Evolutionary conservation across 306 rosid species (phyloP).

Genomic region (Leucaena leucocephala): DNA sequence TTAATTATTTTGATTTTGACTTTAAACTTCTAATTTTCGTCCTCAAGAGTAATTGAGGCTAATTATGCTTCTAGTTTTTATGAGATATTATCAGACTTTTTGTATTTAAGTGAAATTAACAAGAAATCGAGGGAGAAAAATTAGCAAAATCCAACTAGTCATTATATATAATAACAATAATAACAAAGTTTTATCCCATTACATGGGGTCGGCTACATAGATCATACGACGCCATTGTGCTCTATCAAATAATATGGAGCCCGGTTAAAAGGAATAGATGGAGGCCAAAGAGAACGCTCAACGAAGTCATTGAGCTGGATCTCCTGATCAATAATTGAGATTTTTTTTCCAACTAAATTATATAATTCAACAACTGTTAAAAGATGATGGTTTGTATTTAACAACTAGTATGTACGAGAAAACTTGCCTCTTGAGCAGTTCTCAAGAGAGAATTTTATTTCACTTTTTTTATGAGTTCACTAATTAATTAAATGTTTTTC

Average conservation of each 20-base stretch:
- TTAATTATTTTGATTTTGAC: no score
- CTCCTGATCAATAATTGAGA: neutral
- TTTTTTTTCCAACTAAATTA: neutral
- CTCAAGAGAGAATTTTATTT: neutral
- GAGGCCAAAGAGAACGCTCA: no score
- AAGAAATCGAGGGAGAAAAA: neutral
- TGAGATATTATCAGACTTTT: neutral
- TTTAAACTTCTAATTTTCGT: no score
- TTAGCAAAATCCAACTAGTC: neutral
- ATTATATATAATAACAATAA: no score
- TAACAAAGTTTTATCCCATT: no score
- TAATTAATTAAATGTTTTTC: neutral
- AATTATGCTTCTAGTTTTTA: neutral
- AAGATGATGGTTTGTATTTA: neutral
- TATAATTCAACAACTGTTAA: neutral
- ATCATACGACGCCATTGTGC: no score
- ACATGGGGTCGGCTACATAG: no score
- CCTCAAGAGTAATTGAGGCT: neutral
- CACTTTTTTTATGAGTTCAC: neutral
- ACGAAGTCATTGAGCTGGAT: no score
- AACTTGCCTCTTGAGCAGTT: neutral
- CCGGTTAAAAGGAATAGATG: no score
- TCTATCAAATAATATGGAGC: no score
- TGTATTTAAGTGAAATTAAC: neutral
- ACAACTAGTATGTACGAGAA: neutral